Base-by-base conservation (phyloP, 2,329 filamentous ascomycete species). In the Cladosporium sp. region DNA sequence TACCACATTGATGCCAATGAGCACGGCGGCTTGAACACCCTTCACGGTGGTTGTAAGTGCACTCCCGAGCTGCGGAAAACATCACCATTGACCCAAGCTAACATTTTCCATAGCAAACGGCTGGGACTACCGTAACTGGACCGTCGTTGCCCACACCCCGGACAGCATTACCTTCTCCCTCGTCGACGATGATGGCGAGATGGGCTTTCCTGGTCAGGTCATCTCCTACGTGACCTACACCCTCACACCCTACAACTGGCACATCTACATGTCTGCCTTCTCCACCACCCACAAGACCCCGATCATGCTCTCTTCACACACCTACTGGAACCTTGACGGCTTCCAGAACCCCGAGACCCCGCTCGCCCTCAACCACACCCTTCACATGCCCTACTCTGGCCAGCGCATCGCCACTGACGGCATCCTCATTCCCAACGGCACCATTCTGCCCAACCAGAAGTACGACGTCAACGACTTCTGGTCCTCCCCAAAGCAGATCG, bases 241-340 rank as follows among this genome's bases (percentile, higher is more conserved):
- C 0, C 76, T 93, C 61, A 82, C 82, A 4, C 85, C 87, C 31
- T 81, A 84, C 75, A 85, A 86, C 57, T 93, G 90, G 89, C 84
- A 91, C 73, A 83, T 92, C 72, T 89, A 86, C 78, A 92, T 93
- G 83, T 80, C 88, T 16, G 91, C 90, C 49, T 77, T 90, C 64
- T 82, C 90, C 3, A 88, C 88, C 10, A 91, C 89, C 33, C 87
- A 91, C 79, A 89, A 88, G 80, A 93, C 91, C 6, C 91, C 91
- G 58, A 92, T 94, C 76, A 93, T 94, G 91, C 83, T 94, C 66
- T 91, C 85, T 74, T 86, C 87, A 52, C 88, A 89, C 77, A 86
- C 86, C 8, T 94, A 94, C 83, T 94, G 91, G 91, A 93, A 93
- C 76, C 82, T 94, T 53, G 91, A 93, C 73, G 91, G 88, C 37